phyloP scores from a whole-genome alignment of 2,329 filamentous ascomycete species.

The Fusarium sp. region DNA sequence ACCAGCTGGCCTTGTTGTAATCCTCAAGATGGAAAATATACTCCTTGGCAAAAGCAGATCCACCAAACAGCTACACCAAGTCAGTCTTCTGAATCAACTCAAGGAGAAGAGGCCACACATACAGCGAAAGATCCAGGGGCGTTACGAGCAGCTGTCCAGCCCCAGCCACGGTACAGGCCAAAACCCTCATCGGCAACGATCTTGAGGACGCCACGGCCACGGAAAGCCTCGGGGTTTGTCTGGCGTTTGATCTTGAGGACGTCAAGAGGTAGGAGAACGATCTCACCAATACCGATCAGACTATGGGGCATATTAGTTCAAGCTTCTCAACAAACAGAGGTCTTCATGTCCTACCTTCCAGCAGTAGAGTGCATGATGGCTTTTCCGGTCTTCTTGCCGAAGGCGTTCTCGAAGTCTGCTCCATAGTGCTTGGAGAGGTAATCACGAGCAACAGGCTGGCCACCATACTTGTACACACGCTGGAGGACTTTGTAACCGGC shows the following conservation, averaged over 20 bases:
- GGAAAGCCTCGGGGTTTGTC: constrained; percentile 98
- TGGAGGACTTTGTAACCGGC: constrained; percentile 98
- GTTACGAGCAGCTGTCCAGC: constrained; percentile 97
- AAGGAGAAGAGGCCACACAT: constrained; percentile 49
- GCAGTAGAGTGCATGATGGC: constrained; percentile 97
- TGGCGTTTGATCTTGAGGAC: constrained; percentile 99
- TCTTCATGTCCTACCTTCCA: constrained; percentile 69
- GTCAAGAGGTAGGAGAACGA: constrained; percentile 91
- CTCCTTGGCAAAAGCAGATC: constrained; percentile 96
- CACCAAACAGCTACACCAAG: constrained; percentile 82
- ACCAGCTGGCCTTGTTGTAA: constrained; percentile 95
- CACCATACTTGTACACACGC: constrained; percentile 98
- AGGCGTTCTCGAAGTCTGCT: constrained; percentile 83
- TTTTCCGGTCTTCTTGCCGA: constrained; percentile 97
- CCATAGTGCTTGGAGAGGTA: constrained; percentile 84
- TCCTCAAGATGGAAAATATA: constrained; percentile 89
- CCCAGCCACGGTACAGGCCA: constrained; percentile 93
- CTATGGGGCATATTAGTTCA: constrained; percentile 53
- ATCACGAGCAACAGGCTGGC: constrained; percentile 93
- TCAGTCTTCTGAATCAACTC: constrained; percentile 22
- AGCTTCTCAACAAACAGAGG: neutral
- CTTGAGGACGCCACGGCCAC: constrained; percentile 86
- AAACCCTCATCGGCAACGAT: constrained; percentile 96
- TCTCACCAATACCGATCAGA: constrained; percentile 96
- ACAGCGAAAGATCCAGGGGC: constrained; percentile 96